Base-by-base conservation (phyloP, 1,284 basidiomycete genomes). In the Tausonia pullulans region DNA sequence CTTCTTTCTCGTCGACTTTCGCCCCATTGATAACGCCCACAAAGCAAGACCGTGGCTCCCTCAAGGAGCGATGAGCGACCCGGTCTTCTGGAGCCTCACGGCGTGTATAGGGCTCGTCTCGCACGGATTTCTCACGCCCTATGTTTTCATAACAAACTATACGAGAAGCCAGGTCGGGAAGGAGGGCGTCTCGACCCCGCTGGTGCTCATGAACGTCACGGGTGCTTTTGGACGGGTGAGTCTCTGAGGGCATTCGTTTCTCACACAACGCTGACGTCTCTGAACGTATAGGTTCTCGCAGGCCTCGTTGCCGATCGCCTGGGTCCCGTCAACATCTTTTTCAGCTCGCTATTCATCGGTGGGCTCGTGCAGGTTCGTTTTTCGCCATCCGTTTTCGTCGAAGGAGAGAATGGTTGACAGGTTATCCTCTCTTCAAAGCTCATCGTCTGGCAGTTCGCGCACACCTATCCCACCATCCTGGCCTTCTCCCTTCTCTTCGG, bases 251-350 rank as follows among this genome's bases (percentile, higher is more conserved):
- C 54, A 3, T 55, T 41, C 39, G 40, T 5, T 16, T 52, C 3
- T 52, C 50, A 52, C 50, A 5, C 6, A 52, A 5, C 14, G 2
- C 53, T 7, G 53, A 8, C 5, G 27, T 43, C 39, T 39, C 9
- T 39, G 39, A 6, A 5, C 41, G 27, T 4, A 39, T 54, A 68
- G 67, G 53, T 70, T 55, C 49, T 61, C 52, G 67, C 69, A 1
- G 70, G 70, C 1, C 52, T 58, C 7, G 14, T 69, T 3, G 64
- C 69, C 44, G 70, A 70, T 54, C 2, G 43, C 1, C 39, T 69
- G 44, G 70, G 70, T 0, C 69, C 70, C 0, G 60, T 67, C 46
- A 70, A 70, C 60, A 57, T 40, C 41, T 63, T 70, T 50, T 65
- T 69, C 45, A 41, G 62, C 27, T 62, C 68, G 0, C 69, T 69